Conservation (phyloP, 441 rosid species). For the Flueggea neowawraea region DNA sequence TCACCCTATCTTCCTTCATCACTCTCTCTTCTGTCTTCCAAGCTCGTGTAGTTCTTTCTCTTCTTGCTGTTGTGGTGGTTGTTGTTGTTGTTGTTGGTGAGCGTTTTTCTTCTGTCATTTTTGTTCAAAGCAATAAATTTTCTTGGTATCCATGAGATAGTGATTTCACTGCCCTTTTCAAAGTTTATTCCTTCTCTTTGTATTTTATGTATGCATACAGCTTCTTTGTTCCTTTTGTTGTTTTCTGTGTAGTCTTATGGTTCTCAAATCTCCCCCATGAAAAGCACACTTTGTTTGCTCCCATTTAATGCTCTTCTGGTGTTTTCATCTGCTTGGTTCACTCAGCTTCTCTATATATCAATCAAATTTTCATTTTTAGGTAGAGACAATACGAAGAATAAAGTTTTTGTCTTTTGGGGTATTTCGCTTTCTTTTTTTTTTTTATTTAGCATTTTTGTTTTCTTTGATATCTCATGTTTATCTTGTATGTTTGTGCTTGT, state of each 20-base stretch:
- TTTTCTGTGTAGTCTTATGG: conserved; percentile 38
- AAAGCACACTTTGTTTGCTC: background rate
- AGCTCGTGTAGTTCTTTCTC: conserved; percentile 19
- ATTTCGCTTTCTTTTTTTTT: conserved; percentile 10
- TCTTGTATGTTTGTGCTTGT: conserved; percentile 15
- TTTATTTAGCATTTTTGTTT: background rate
- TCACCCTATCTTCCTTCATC: conserved; percentile 3
- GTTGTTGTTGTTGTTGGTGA: conserved; percentile 14
- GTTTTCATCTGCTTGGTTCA: conserved; percentile 62
- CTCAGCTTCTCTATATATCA: conserved; percentile 18
- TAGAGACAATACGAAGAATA: conserved; percentile 44
- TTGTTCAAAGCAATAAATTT: conserved; percentile 20
- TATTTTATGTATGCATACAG: conserved; percentile 19
- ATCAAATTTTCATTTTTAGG: conserved; percentile 27
- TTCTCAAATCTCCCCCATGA: conserved; percentile 17
- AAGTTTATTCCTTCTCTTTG: conserved; percentile 91
- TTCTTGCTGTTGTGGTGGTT: conserved; percentile 12
- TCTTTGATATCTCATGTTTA: background rate
- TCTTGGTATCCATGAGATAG: conserved; percentile 42
- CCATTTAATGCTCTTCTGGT: conserved; percentile 19
- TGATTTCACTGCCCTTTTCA: conserved; percentile 89
- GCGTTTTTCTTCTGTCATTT: conserved; percentile 15
- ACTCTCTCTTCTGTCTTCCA: conserved; percentile 19
- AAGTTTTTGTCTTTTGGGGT: conserved; percentile 16
- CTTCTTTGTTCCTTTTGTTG: conserved; percentile 29